Evolutionary conservation across 1,284 basidiomycete species (phyloP), one percentile per base, ranked within the genome.

Genomic region (Sporisorium exsertum): DNA sequence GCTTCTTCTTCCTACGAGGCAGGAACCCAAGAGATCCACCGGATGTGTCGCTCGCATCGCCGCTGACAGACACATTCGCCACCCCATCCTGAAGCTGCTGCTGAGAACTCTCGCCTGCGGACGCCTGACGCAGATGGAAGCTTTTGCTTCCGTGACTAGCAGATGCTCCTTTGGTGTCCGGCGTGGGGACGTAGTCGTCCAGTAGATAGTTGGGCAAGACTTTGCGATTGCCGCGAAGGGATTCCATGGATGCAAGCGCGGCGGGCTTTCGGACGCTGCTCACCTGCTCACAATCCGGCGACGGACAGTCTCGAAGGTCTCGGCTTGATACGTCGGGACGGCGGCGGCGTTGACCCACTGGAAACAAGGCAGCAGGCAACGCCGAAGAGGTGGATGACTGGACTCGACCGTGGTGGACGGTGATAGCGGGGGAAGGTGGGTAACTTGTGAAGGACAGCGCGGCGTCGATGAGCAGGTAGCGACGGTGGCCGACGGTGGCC

Each of bases 121-220:
- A 18, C 12, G 29, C 6, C 12, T 5, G 35, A 10, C 46, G 60
- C 26, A 40, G 53, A 5, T 27, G 8, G 13, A 27, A 52, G 27
- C 37, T 32, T 32, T 51, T 52, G 3, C 35, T 27, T 16, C 27
- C 47, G 18, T 51, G 35, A 22, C 51, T 55, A 29, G 52, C 42
- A 29, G 47, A 47, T 13, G 42, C 15, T 20, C 32, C 24, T 47
- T 67, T 64, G 29, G 58, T 22, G 22, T 71, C 61, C 22, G 57
- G 42, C 15, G 55, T 22, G 2, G 69, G 60, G 0, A 68, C 55
- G n/a, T 64, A 64, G 54, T 73, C 71, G 13, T 76, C 72, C 22
- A 76, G 52, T n/a, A 76, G 58, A 40, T 76, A 76, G 64, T 76
- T 76, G 40, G 72, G 72, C 50, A 76, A 35, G 4, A 74, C 63